These are phyloP conservation scores for Fistulifera pelliculosa DNA, from an alignment of 108 stramenopile genomes.

Conservation along the genomic window DNA sequence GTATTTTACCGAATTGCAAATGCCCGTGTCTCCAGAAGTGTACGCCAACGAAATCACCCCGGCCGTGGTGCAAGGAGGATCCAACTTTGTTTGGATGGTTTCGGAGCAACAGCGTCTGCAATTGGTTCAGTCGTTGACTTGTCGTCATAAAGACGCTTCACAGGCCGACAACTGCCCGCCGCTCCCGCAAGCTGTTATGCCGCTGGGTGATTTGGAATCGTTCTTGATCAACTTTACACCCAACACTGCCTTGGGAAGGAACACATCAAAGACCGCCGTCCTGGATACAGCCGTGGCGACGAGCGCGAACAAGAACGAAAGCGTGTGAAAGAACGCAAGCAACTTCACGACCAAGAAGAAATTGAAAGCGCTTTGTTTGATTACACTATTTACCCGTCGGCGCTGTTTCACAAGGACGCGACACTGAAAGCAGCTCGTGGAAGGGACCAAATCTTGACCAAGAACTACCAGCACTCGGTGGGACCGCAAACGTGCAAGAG, in stretches of 20 bases:
- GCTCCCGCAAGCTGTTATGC: conserved; percentile 70
- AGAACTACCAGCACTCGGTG: conserved; percentile 24
- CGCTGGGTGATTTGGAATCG: conserved; percentile 72
- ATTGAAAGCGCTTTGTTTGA: conserved; percentile 85
- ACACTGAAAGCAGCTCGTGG: conserved; percentile 76
- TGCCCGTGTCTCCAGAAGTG: conserved; percentile 74
- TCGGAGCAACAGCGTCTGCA: conserved; percentile 76
- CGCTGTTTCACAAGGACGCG: conserved; percentile 81
- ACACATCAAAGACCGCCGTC: conserved; percentile 58
- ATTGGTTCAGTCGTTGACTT: conserved; percentile 58
- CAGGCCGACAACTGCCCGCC: conserved; percentile 42
- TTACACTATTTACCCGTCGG: conserved; percentile 81
- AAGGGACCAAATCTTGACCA: conserved; percentile 55
- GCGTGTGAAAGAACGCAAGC: conserved; percentile 69
- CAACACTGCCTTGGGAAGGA: conserved; percentile 81
- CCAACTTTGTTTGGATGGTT: conserved; percentile 79
- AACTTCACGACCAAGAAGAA: conserved; percentile 80
- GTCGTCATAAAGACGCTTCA: conserved; percentile 25
- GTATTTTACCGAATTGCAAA: conserved; percentile 80
- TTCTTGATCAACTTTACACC: conserved; percentile 82
- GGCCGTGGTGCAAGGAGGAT: conserved; percentile 71
- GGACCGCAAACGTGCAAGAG: conserved; percentile 77
- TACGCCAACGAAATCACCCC: conserved; percentile 75
- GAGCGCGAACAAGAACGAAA: conserved; percentile 65
- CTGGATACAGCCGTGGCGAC: conserved; percentile 65